Evolutionary conservation across 371 early-diverging fungal species (phyloP).

Genomic region (Haplosporangium sp.): DNA sequence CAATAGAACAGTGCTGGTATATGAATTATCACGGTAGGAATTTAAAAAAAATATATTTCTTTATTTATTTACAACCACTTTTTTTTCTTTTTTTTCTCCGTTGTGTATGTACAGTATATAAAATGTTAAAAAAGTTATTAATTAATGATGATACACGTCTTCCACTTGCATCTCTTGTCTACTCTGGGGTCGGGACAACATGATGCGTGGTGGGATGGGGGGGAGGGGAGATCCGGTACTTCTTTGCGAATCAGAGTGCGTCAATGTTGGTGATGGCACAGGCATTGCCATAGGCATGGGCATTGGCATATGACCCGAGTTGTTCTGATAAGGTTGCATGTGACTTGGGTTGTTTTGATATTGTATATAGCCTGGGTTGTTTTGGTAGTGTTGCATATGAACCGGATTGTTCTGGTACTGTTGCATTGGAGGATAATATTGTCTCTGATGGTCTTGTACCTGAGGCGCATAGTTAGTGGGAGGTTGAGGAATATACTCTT

Average conservation of each 20-base stretch:
- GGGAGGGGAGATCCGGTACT: neutral
- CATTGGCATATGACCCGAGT: conserved; percentile 19
- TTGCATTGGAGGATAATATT: conserved; percentile 16
- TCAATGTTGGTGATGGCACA: conserved; percentile 2
- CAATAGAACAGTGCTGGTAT: conserved; percentile 48
- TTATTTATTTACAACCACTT: conserved; percentile 7
- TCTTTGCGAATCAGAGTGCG: neutral
- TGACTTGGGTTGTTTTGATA: conserved; percentile 8
- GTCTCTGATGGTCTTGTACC: conserved; percentile 1
- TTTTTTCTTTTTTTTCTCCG: neutral
- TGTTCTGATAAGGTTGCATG: neutral
- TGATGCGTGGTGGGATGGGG: conserved; percentile 20
- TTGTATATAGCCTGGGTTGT: neutral
- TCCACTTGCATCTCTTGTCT: conserved; percentile 22
- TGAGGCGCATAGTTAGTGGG: neutral
- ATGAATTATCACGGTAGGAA: conserved; percentile 27
- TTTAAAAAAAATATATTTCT: neutral
- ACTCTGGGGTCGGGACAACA: conserved; percentile 13
- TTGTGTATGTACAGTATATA: neutral
- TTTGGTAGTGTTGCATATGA: neutral
- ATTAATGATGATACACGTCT: neutral
- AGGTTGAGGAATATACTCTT: conserved; percentile 9
- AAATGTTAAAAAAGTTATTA: neutral
- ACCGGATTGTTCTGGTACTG: conserved; percentile 19
- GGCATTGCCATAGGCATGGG: conserved; percentile 8